phyloP scores from a whole-genome alignment of 495 filamentous ascomycete species.

The Poronia punctata region DNA sequence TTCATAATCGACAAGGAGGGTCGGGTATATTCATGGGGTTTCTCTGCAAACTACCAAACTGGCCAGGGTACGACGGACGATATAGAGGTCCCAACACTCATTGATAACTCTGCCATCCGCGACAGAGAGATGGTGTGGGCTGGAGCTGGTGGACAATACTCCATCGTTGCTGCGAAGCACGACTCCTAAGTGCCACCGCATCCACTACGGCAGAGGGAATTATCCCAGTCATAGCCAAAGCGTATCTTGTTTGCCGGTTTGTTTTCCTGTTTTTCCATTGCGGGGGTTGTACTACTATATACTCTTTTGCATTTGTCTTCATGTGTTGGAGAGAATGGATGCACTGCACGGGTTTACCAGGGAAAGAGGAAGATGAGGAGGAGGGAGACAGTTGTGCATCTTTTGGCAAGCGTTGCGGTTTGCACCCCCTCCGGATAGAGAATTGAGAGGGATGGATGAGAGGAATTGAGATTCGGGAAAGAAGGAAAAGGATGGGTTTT shows the following conservation, averaged over 20 bases:
- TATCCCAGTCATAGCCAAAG: no score
- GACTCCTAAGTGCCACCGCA: no score
- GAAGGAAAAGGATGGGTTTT: no score
- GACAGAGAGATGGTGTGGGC: slow-evolving; percentile 47
- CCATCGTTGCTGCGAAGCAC: slow-evolving; percentile 39
- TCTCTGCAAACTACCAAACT: slow-evolving; percentile 58
- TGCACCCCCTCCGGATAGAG: no score
- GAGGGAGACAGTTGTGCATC: no score
- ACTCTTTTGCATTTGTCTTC: slow-evolving; percentile 1
- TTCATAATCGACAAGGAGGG: slow-evolving; percentile 50
- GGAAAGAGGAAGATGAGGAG: no score
- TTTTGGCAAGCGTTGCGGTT: no score
- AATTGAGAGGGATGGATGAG: no score
- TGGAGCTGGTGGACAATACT: slow-evolving; percentile 59
- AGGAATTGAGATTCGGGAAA: no score
- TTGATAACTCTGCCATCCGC: slow-evolving; percentile 52
- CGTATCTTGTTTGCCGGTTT: neutral
- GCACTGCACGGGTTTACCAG: no score
- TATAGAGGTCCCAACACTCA: slow-evolving; percentile 45
- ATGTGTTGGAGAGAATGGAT: neutral
- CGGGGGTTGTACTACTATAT: slow-evolving; percentile 3
- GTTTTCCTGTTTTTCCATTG: no score
- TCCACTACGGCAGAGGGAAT: no score
- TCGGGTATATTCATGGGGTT: slow-evolving; percentile 61
- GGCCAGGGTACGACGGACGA: slow-evolving; percentile 51